Evolutionary conservation across 2,329 filamentous ascomycete genomes (phyloP).

Genomic region (Monilinia fructigena): DNA sequence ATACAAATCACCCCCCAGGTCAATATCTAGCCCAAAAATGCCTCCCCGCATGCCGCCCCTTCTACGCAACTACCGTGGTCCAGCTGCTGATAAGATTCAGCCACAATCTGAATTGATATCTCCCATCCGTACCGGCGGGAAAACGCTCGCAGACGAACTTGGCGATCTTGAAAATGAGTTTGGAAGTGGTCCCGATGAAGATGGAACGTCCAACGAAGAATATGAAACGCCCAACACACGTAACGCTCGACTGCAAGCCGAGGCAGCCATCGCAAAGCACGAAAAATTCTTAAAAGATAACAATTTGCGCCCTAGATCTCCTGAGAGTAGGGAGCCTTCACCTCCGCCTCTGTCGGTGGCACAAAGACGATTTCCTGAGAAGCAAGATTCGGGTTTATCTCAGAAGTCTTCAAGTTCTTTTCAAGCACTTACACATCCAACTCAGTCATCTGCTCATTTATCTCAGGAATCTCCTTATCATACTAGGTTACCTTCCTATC

Average conservation of each 20-base stretch:
- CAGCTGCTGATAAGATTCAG: not conserved
- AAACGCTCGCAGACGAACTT: constrained; percentile 1
- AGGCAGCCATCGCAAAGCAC: not conserved
- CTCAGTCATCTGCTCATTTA: not conserved
- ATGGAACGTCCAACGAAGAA: too few relatives aligned
- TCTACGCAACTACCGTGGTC: not conserved
- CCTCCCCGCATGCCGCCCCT: not conserved
- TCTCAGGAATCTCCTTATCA: too few relatives aligned
- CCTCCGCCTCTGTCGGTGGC: not conserved
- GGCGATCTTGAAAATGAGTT: not conserved
- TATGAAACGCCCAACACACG: too few relatives aligned
- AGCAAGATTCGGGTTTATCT: too few relatives aligned
- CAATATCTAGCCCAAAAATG: not conserved
- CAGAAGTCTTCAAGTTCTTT: not conserved
- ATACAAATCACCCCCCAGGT: not conserved
- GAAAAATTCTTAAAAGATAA: not conserved
- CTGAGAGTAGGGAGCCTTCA: not conserved
- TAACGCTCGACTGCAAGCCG: not conserved
- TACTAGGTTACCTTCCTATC: too few relatives aligned
- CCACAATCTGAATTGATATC: not conserved
- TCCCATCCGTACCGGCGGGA: not conserved
- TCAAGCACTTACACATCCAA: too few relatives aligned
- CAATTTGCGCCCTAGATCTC: not conserved
- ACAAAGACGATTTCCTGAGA: not conserved
- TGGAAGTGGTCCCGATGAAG: fast-evolving